Base-by-base conservation (phyloP, 306 rosid genomes). In the Leucaena leucocephala region DNA sequence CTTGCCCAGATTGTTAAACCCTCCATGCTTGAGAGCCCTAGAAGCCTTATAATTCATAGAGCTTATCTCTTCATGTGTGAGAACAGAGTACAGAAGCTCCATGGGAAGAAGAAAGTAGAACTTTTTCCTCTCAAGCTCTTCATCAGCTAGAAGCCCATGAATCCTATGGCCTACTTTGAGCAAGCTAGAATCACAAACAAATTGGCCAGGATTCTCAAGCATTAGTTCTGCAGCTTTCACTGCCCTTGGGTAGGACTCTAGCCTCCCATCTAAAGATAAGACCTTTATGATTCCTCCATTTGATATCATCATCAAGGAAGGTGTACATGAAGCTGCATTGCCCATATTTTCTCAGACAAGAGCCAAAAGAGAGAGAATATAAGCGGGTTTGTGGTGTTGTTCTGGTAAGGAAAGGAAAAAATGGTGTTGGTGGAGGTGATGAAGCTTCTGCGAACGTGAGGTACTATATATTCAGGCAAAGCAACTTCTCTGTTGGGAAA, bases 61-160 rank as follows among this genome's bases (percentile, higher is more conserved):
- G 80, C 82, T 80, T 88, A 92, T 85, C 72, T 94, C 98, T 76
- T 94, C 97, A 58, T 72, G 85, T 2, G 98, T 94, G 7, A 94
- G 88, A 22, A 89, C 96, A 1, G 97, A 94, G 87, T 92, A 94
- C 3, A 94, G 90, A 22, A 89, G 83, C 4, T 94, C 97, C 94
- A 94, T 88, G 2, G 97, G 97, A 52, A 94, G 94, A 70, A 94
- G 97, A 42, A 92, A 86, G 74, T 94, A 94, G 57, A 92, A 82
- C 19, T 72, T 88, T 22, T 87, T 80, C 46, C 81, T 76, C 72
- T 89, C 85, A 2, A 94, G 93, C 48, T 83, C 83, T 50, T 88
- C 90, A 34, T 92, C 93, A 5, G 97, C 91, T 15, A 85, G 17
- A 2, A 94, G 93, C 42, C 97, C 97, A 33, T 84, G 93, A 81